Conservation (phyloP, 1,139 yeast species). For the Pichia sp. region DNA sequence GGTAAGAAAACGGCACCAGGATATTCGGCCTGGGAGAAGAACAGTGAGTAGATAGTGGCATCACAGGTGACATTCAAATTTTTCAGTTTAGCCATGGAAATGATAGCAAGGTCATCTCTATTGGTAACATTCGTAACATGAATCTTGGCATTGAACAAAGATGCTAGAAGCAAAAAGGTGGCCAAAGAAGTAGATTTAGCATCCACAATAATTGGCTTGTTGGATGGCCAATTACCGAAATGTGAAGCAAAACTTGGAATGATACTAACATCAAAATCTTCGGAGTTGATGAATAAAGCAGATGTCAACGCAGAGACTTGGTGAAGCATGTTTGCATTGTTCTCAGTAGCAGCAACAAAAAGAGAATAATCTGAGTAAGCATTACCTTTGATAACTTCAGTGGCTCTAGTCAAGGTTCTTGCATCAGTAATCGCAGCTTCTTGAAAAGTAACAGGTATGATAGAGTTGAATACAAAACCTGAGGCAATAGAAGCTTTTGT, state of each 20-base stretch:
- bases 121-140: conserved; percentile 85
- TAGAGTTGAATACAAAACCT: conserved; percentile 83
- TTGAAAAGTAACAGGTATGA: conserved; percentile 63
- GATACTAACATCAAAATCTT: conserved; percentile 58
- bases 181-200: conserved; percentile 91
- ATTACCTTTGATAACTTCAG: conserved; percentile 43
- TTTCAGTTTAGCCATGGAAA: conserved; percentile 79
- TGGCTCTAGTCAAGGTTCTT: conserved; percentile 56
- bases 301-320: conserved; percentile 65
- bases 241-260: conserved; percentile 74
- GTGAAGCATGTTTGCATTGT: conserved; percentile 56
- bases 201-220: conserved; percentile 84
- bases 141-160: conserved; percentile 76
- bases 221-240: conserved; percentile 75
- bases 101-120: conserved; percentile 75
- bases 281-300: conserved; percentile 74
- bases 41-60: conserved; percentile 73
- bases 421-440: conserved; percentile 62
- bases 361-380: conserved; percentile 80
- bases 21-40: conserved; percentile 64
- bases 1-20: conserved; percentile 72
- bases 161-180: conserved; percentile 80
- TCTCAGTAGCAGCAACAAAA: conserved; percentile 73
- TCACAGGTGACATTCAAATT: conserved; percentile 84
- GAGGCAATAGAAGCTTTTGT: conserved; percentile 69